Evolutionary conservation across 2,329 filamentous ascomycete species (phyloP).

Genomic region (Gnomoniopsis sp.): DNA sequence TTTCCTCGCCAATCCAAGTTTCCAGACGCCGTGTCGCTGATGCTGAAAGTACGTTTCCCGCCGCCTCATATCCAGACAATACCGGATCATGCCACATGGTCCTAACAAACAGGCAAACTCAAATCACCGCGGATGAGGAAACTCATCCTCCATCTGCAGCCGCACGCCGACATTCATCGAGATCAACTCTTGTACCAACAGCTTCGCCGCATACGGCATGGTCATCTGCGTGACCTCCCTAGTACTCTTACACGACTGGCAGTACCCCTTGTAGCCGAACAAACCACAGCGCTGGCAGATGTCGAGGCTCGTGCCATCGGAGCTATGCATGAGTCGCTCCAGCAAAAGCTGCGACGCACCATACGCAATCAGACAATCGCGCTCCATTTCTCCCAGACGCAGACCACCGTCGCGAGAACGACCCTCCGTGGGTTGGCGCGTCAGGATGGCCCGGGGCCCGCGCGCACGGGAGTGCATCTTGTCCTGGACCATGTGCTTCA

Average conservation of each 20-base stretch:
- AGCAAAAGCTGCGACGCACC: constrained; percentile 88
- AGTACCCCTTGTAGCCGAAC: constrained; percentile 94
- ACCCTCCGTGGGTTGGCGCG: constrained; percentile 93
- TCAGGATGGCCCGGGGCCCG: constrained; percentile 87
- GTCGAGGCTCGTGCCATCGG: constrained; percentile 86
- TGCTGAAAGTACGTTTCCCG: not conserved
- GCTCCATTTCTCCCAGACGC: constrained; percentile 96
- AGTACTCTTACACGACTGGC: constrained; percentile 85
- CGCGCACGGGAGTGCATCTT: constrained; percentile 97
- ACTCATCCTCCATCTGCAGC: constrained; percentile 89
- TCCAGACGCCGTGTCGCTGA: constrained; percentile 6
- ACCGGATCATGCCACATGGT: not conserved
- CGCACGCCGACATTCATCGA: constrained; percentile 98
- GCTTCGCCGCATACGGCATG: constrained; percentile 95
- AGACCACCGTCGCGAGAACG: constrained; percentile 88
- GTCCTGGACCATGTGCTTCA: constrained; percentile 99
- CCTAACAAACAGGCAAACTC: too few species aligned
- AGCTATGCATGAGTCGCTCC: constrained; percentile 91
- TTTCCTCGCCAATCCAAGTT: not conserved
- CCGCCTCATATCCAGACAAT: constrained; percentile 1
- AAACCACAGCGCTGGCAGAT: constrained; percentile 92
- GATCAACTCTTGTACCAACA: constrained; percentile 91
- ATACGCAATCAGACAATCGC: constrained; percentile 96
- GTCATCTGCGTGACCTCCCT: constrained; percentile 86
- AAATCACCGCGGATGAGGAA: constrained; percentile 58